Evolutionary conservation across 495 filamentous ascomycete genomes (phyloP), one percentile per base, ranked within the genome.

Genomic region (Parmelia sp.): DNA sequence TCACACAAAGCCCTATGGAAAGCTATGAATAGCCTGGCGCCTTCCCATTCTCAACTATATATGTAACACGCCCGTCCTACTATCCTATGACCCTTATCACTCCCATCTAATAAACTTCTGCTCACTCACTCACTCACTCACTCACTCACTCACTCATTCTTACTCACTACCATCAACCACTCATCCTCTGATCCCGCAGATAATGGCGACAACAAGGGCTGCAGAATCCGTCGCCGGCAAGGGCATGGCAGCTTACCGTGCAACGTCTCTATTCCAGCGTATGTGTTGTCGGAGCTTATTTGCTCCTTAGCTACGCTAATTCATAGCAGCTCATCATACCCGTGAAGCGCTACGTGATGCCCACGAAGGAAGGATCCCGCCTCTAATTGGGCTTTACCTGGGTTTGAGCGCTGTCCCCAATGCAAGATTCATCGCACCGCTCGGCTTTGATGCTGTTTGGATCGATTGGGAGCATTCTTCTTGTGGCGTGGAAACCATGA

Each of bases 381-480:
- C 74, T 9, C 49, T 80, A 12, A 58, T 76, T 25, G 76, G 77
- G 12, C 74, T 73, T 70, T 79, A 75, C 63, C 65, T 65, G 27
- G 75, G 72, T 42, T 66, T 80, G 14, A 69, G 71, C 45, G 74
- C 69, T 10, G 55, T 75, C 17, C 72, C 75, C 49, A 65, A 75
- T 19, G 73, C 71, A 17, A 73, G 74, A 25, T 67, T 74, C 53
- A 36, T 76, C 27, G 75, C 78, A 21, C 70, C 72, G 4, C 67
- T 79, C 19, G 75, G 75, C 9, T 79, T 65, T 42, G 78, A 80
- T 63, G 36, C 69, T 33, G 69, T 77, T 15, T 77, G 73, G 73
- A 74, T 80, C 66, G 78, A 79, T 73, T 77, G 75, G 77, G 78
- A 80, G 63, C 78, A 80, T 66, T 72, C 72, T 21, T 66, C 74